Base-by-base conservation (phyloP, 169 alveolate genomes). In the Theileria annulata region DNA sequence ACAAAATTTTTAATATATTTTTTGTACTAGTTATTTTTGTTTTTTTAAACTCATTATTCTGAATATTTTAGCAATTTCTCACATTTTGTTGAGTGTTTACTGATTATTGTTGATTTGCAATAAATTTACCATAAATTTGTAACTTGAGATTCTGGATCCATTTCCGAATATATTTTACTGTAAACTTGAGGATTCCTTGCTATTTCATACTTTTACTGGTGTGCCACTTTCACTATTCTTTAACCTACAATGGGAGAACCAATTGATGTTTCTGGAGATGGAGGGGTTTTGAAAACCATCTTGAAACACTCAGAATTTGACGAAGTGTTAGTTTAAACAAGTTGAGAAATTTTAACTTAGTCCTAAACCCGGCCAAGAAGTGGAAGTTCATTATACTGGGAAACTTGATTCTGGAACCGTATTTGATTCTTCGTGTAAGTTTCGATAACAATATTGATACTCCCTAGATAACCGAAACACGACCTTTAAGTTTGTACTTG, bases 311-410 rank as follows among this genome's bases (percentile, higher is more conserved):
- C 89, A 17, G 30, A 54, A 3, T 75, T 25, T 37, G 86, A 69
- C 33, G 89, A 82, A 21, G 23, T 10, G 89, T 82, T 9, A 23
- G 88, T 63, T 17, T 23, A 19, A 19, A 15, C 23, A 12, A 1
- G 21, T 2, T 30, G 27, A 12, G 5, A 4, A 23, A 15, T 42
- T 19, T 48, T 5, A 10, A 17, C 1, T 1, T 63, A 82, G 89
- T 51, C 96, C 96, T 6, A 86, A 85, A 62, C 71, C 81, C 33
- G 96, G 96, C 27, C 88, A 92, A 51, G 94, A 91, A 70, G 96
- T 92, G 56, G 88, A 87, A 60, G 94, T 92, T 5, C 96, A 92
- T 83, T 92, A 92, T 86, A 87, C 91, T 2, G 96, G 96, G 25
- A 92, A 84, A 54, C 84, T 92, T 49, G 93, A 85, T 31, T 77